These are phyloP conservation scores for Naematelia aurantialba DNA, from an alignment of 768 basidiomycete genomes.

Conservation along the genomic window DNA sequence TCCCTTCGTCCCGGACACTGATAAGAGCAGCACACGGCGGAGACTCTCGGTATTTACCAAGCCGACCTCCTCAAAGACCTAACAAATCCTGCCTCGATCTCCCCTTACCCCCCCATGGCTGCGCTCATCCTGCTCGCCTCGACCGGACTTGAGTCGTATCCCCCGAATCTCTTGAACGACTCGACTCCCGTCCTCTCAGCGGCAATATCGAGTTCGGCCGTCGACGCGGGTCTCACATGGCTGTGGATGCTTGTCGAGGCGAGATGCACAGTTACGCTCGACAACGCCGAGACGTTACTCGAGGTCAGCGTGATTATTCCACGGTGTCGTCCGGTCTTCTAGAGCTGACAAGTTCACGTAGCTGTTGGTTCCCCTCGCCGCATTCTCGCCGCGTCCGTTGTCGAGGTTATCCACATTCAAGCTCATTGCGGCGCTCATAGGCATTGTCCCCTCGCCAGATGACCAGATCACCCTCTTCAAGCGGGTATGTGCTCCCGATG, in stretches of 20 bases:
- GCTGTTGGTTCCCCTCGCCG: constrained; percentile 31
- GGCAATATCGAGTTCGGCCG: constrained; percentile 7
- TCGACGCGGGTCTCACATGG: constrained; percentile 16
- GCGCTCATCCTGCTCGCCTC: constrained; percentile 6
- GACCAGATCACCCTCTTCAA: constrained; percentile 26
- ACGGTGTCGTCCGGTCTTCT: neutral
- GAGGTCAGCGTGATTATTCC: constrained; percentile 22
- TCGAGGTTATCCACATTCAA: constrained; percentile 27
- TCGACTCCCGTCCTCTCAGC: constrained; percentile 16
- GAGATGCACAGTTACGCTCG: constrained; percentile 2
- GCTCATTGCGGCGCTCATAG: constrained; percentile 21
- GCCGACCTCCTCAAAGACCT: neutral
- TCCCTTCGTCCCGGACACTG: neutral
- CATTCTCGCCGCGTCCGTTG: constrained; percentile 17
- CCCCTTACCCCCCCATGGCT: constrained; percentile 1
- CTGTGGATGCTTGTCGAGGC: constrained; percentile 16
- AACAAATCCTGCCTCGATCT: constrained; percentile 7
- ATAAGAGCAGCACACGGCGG: neutral
- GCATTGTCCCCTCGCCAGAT: neutral
- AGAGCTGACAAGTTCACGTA: constrained; percentile 4
- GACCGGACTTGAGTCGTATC: neutral
- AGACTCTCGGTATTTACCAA: neutral
- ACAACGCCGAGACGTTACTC: constrained; percentile 22
- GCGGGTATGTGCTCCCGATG: constrained; percentile 18
- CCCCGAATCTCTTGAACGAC: constrained; percentile 6